A percentile compares a stretch with the other conserved stretches of the same genome.
Evolutionary conservation across 441 rosid genomes (phyloP).

Genomic region (Erodium trifolium): DNA sequence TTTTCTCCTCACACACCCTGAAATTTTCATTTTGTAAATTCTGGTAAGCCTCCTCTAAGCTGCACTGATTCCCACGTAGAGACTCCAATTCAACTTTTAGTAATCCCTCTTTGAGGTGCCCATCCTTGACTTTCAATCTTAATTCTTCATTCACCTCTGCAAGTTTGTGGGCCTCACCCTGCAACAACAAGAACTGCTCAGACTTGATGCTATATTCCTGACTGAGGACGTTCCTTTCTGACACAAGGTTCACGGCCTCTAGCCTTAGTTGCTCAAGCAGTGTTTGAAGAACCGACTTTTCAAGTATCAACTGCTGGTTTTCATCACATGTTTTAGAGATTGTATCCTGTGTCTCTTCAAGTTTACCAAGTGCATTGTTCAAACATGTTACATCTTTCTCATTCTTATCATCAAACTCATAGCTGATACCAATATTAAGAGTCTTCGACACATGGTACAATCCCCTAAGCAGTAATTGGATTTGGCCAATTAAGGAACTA

Average conservation of each 20-base stretch:
- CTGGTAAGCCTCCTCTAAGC: constrained; percentile 35
- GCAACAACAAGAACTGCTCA: constrained; percentile 37
- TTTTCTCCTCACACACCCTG: constrained; percentile 43
- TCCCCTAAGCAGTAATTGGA: constrained; percentile 43
- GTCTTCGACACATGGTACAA: constrained; percentile 41
- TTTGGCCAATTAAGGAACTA: constrained; percentile 41
- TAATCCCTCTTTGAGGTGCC: constrained; percentile 44
- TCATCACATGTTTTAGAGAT: constrained; percentile 43
- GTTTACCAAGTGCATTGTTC: constrained; percentile 33
- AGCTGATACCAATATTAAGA: constrained; percentile 34
- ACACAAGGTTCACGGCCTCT: constrained; percentile 45
- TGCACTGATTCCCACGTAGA: constrained; percentile 39
- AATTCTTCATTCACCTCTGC: constrained; percentile 38
- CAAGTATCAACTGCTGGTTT: constrained; percentile 43
- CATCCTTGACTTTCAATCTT: constrained; percentile 39
- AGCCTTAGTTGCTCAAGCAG: constrained; percentile 53
- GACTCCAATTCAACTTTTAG: constrained; percentile 43
- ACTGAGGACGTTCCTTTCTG: constrained; percentile 39
- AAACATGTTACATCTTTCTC: constrained; percentile 38
- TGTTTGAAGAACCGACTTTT: constrained; percentile 51
- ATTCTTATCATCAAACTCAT: constrained; percentile 29
- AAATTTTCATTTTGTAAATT: constrained; percentile 41
- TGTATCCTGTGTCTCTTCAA: constrained; percentile 46
- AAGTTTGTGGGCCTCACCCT: constrained; percentile 37
- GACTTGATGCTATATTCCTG: constrained; percentile 40